phyloP scores from a whole-genome alignment of 371 early-diverging fungal genomes.

The Capillidium rhysosporum region DNA sequence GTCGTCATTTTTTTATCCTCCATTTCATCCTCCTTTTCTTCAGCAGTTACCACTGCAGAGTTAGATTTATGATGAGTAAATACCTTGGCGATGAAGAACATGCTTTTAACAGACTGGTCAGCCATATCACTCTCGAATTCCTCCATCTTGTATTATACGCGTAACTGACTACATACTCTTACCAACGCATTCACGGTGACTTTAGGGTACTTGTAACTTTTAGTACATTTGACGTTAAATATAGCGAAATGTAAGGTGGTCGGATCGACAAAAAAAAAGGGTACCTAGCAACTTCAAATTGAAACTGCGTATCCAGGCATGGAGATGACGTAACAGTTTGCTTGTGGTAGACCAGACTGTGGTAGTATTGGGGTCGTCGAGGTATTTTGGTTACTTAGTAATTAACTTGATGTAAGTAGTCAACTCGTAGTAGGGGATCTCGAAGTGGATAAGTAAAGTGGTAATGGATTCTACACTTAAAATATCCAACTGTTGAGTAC shows the following conservation, averaged over 20 bases:
- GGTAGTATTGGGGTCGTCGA: conserved; percentile 18
- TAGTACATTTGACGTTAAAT: no score
- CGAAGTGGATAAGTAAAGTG: conserved; percentile 60
- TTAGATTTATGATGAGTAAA: conserved; percentile 20
- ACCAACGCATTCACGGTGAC: conserved; percentile 26
- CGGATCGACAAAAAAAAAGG: conserved; percentile 23
- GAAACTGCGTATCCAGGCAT: conserved; percentile 68
- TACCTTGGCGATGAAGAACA: conserved; percentile 73
- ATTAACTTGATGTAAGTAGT: conserved; percentile 49
- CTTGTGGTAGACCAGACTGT: conserved; percentile 33
- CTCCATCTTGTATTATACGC: conserved; percentile 50
- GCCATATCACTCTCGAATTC: conserved; percentile 55
- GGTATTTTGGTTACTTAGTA: conserved; percentile 26
- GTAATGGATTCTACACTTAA: conserved; percentile 20
- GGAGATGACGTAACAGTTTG: conserved; percentile 54
- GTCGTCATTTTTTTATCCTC: conserved; percentile 14
- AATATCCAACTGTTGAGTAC: conserved; percentile 14
- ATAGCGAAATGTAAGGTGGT: background rate
- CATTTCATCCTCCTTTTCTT: conserved; percentile 10
- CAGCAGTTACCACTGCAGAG: conserved; percentile 10
- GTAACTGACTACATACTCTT: conserved; percentile 28
- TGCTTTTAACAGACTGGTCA: conserved; percentile 81
- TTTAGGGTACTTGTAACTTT: conserved; percentile 14
- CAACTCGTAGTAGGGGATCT: conserved; percentile 58
- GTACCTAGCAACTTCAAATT: conserved; percentile 50